Evolutionary conservation across 176 grass and related monocot species (phyloP).

Genomic region (Carex pumila): DNA sequence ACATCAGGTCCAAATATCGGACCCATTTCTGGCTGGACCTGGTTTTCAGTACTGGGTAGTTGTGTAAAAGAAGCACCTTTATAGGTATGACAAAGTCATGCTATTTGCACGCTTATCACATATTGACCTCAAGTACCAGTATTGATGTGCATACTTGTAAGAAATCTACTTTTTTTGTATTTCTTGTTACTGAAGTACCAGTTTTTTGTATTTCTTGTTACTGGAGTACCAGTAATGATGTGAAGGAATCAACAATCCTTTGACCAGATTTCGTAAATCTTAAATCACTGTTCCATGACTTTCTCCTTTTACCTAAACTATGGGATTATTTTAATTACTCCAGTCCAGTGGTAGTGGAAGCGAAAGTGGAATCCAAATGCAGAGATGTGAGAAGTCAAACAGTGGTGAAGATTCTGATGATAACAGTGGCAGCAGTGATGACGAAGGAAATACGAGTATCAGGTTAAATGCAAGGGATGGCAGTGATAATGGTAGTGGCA

Average conservation of each 20-base stretch:
- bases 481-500: constrained; percentile 80
- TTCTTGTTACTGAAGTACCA: not conserved
- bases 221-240: not conserved
- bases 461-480: constrained; percentile 61
- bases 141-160: not conserved
- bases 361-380: constrained; percentile 81
- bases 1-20: not conserved
- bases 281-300: not conserved
- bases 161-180: not conserved
- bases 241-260: not conserved
- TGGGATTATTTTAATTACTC: constrained; percentile 20
- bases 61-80: not conserved
- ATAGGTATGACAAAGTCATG: not conserved
- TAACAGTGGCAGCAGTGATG: constrained; percentile 45
- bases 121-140: not conserved
- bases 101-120: not conserved
- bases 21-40: not conserved
- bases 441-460: constrained; percentile 39
- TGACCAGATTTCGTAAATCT: not conserved
- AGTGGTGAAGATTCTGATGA: constrained; percentile 38
- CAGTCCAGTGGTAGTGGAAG: constrained; percentile 91
- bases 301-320: not conserved
- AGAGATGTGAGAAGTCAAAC: constrained; percentile 50
- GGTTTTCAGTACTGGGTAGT: not conserved
- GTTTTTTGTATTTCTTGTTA: not conserved